These are phyloP conservation scores for Alternaria dauci DNA, from an alignment of 2,329 filamentous ascomycete species.

Conservation along the genomic window DNA sequence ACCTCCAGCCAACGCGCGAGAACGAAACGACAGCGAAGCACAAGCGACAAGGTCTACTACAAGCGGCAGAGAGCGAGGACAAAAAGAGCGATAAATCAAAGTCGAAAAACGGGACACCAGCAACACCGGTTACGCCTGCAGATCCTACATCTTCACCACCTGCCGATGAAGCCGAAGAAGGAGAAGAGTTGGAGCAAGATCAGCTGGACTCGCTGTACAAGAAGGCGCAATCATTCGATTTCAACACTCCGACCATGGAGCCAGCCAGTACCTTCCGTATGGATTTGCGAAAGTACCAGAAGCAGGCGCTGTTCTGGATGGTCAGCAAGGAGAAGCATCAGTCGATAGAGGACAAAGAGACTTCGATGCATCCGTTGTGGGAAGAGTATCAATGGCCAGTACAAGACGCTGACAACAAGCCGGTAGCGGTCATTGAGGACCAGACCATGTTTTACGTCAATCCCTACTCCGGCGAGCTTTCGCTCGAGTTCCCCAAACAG, in stretches of 20 bases:
- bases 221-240: slow-evolving; percentile 97
- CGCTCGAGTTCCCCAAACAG: slow-evolving; percentile 88
- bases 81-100: slow-evolving; percentile 62
- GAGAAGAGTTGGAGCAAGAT: slow-evolving; percentile 90
- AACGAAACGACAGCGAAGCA: slow-evolving; percentile 79
- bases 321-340: slow-evolving; percentile 87
- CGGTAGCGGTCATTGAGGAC: slow-evolving; percentile 70
- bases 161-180: slow-evolving; percentile 76
- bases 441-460: slow-evolving; percentile 90
- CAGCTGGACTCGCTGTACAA: slow-evolving; percentile 93
- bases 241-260: slow-evolving; percentile 85
- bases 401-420: slow-evolving; percentile 85
- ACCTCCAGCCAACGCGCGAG: slow-evolving; percentile 76
- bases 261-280: slow-evolving; percentile 83
- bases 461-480: slow-evolving; percentile 93
- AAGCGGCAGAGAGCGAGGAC: slow-evolving; percentile 88
- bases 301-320: slow-evolving; percentile 97
- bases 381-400: slow-evolving; percentile 92
- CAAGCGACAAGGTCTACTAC: slow-evolving; percentile 82
- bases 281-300: slow-evolving; percentile 89
- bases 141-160: slow-evolving; percentile 63
- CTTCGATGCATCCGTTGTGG: slow-evolving; percentile 96
- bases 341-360: slow-evolving; percentile 70
- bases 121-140: slow-evolving; percentile 42
- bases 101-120: slow-evolving; percentile 57